Evolutionary conservation across 1,284 basidiomycete species (phyloP), one percentile per base, ranked within the genome.

Genomic region (Neonothopanus nambi): DNA sequence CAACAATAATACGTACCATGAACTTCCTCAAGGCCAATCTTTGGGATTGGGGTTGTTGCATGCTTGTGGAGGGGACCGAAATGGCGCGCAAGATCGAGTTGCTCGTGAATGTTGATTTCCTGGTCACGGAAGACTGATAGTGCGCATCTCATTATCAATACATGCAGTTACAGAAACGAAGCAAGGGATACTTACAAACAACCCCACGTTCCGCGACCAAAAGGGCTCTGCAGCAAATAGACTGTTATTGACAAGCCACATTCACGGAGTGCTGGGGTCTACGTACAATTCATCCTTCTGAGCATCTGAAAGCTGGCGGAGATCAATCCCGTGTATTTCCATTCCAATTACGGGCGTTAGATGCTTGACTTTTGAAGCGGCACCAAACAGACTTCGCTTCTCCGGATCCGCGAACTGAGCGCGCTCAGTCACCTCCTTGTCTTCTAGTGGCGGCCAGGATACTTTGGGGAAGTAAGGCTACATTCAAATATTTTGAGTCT

Each of bases 41-140:
- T 79, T 2, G 90, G 88, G 47, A 91, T 76, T 0, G 86, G 86
- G 8, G 89, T 91, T 3, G 88, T 91, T 1, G 91, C 86, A 63
- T 94, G 90, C 66, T 86, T 89, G 69, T 93, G 90, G 48, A 93
- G 78, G 26, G 87, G 88, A 11, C 91, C 90, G 60, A 80, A 92
- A 66, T 93, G 74, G 12, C 81, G 79, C 8, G 81, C 88, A 57
- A 93, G 74, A 17, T 85, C 82, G 15, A 92, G 80, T 62, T 93
- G 88, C 56, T 87, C 76, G 52, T 87, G 76, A 44, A 90, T 79
- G 63, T 75, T 76, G 56, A 89, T 72, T 57, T 86, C 82, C 73
- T 89, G 87, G 59, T 88, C 81, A 47, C 84, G 84, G 71, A 87
- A 81, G 71, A 87, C 87, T 87, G 58, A 68, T 39, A 21, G 56